Evolutionary conservation across 2,329 filamentous ascomycete species (phyloP).

Genomic region (Curvularia eragrostidis): DNA sequence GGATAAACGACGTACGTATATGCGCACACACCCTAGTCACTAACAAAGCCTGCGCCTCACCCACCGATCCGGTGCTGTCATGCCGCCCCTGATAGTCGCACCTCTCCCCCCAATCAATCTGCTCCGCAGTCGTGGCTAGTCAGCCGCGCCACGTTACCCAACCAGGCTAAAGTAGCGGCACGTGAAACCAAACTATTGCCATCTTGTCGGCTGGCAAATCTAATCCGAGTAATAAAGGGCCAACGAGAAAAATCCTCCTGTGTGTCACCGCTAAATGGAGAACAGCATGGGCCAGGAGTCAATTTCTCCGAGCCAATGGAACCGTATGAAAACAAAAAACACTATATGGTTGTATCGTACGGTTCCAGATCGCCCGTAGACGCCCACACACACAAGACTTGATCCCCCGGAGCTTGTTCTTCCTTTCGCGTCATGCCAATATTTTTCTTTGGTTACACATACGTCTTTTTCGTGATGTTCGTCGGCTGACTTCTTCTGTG

Average conservation of each 20-base stretch:
- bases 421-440: not conserved
- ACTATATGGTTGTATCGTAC: not conserved
- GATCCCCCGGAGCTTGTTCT: not conserved
- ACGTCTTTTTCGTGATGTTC: not conserved
- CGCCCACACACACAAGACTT: not conserved
- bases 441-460: not conserved
- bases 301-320: not conserved
- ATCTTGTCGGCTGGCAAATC: not conserved
- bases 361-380: not conserved
- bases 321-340: not conserved
- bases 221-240: not conserved
- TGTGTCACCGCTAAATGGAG: conserved; percentile 6
- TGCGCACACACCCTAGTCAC: not conserved
- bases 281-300: conserved; percentile 1
- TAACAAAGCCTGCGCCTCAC: conserved; percentile 1
- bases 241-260: not conserved
- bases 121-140: conserved; percentile 15
- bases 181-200: conserved; percentile 5
- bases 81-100: conserved; percentile 4
- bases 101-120: conserved; percentile 11
- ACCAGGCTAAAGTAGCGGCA: not conserved
- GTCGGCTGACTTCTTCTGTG: not conserved
- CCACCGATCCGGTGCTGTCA: not conserved
- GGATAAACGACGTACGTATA: not conserved
- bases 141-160: not conserved